phyloP scores from a whole-genome alignment of 352 stramenopile genomes.

The Pythium myriotylum region DNA sequence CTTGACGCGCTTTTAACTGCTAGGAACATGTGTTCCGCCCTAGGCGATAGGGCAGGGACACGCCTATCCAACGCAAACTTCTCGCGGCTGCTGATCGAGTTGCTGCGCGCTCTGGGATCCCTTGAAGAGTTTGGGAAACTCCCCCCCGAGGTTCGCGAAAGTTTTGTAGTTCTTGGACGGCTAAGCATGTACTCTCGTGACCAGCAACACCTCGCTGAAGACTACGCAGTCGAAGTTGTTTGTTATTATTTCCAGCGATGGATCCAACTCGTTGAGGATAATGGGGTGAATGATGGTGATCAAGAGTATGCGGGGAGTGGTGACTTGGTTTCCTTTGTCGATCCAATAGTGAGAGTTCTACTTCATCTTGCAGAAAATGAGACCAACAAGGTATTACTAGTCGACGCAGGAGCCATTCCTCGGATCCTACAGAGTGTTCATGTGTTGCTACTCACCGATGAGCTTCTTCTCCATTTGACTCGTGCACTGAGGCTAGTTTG shows the following conservation, averaged over 20 bases:
- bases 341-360: constrained; percentile 20
- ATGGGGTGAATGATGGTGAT: constrained; percentile 24
- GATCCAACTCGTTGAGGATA: constrained; percentile 18
- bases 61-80: constrained; percentile 47
- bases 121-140: not conserved
- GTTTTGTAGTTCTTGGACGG: constrained; percentile 43
- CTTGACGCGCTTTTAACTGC: constrained; percentile 23
- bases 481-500: constrained; percentile 33
- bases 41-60: constrained; percentile 38
- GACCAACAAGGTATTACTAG: constrained; percentile 20
- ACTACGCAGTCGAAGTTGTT: constrained; percentile 45
- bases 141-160: constrained; percentile 28
- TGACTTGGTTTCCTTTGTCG: constrained; percentile 18
- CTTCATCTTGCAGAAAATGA: constrained; percentile 29
- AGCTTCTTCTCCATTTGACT: constrained; percentile 30
- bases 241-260: constrained; percentile 43
- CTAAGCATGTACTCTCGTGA: constrained; percentile 40
- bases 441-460: constrained; percentile 24
- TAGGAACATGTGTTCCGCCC: constrained; percentile 35
- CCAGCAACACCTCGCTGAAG: constrained; percentile 45
- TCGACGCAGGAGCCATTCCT: constrained; percentile 35
- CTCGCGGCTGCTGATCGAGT: constrained; percentile 36
- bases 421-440: constrained; percentile 40
- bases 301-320: not conserved
- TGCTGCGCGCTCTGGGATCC: constrained; percentile 34